Base-by-base conservation (phyloP, 2,329 filamentous ascomycete genomes). In the Xylaria sp. region DNA sequence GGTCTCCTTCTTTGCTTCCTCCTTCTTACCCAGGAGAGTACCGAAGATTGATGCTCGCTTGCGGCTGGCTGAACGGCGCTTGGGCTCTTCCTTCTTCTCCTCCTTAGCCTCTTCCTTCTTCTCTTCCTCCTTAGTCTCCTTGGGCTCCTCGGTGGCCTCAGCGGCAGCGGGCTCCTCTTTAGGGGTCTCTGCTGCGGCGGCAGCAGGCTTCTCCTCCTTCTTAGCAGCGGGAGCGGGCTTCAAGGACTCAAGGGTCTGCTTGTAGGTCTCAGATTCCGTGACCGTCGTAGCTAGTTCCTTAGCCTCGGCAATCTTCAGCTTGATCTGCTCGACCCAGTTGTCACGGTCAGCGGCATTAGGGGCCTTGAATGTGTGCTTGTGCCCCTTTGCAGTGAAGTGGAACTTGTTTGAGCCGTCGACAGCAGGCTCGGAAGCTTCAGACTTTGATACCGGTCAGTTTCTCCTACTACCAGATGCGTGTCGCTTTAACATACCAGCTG, bases 331-430 rank as follows among this genome's bases (percentile, higher is more conserved):
- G 76, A 97, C 89, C 96, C 96, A 98, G 87, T 92, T 93, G 81
- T 97, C 93, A 79, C 95, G 94, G 84, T 97, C 94, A 67, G 89
- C 84, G 57, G 87, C 76, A 76, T 78, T 90, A 76, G 84, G 77
- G 66, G 95, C 93, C 88, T 97, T 95, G 87, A 99, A 97, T 69
- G 88, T 88, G 87, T 97, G 94, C 89, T 97, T 97, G 83, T 97
- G 91, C 75, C 91, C 92, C 82, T 91, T 90, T 78, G 92, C 83
- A 79, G 91, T 93, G 86, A 98, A 92, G 78, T 89, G 85, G 86
- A 99, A 97, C 83, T 96, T 94, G 83, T 88, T 87, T 73, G 87
- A 78, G 69, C 93, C 92, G 70, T 94, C 91, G 80, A 90, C 89
- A 80, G 87, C 86, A 67, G 97, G 87, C 79, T 97, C 93, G 57